phyloP scores from a whole-genome alignment of 1,284 basidiomycete genomes.

The Moniliella sp. region DNA sequence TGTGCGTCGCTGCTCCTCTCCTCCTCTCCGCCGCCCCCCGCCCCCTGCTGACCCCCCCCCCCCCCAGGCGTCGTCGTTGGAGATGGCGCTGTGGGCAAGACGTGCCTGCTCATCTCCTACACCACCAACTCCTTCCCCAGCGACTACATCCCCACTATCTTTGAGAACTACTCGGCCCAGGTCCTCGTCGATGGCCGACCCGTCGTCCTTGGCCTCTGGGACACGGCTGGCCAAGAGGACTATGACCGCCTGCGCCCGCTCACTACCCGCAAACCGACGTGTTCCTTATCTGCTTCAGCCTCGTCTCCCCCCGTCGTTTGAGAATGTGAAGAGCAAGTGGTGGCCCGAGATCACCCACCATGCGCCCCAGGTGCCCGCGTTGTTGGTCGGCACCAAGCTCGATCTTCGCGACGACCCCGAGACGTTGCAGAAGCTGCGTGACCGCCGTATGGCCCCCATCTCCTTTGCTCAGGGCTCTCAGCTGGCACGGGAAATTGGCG shows the following conservation, averaged over 20 bases:
- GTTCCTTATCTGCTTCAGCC: constrained; percentile 84
- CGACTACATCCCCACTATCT: constrained; percentile 95
- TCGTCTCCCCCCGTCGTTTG: constrained; percentile 87
- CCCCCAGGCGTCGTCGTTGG: too few relatives aligned
- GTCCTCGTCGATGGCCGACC: constrained; percentile 68
- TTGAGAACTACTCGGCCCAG: constrained; percentile 76
- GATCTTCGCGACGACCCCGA: constrained; percentile 65
- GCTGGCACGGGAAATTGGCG: constrained; percentile 74
- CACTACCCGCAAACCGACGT: constrained; percentile 87
- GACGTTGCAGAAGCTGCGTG: constrained; percentile 69
- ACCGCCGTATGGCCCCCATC: constrained; percentile 70
- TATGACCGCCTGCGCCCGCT: constrained; percentile 81
- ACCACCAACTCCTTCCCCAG: constrained; percentile 93
- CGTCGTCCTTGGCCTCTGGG: constrained; percentile 86
- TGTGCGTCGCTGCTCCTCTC: too few relatives aligned
- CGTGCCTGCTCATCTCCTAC: constrained; percentile 51
- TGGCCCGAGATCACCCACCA: constrained; percentile 92
- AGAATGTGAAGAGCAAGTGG: constrained; percentile 84
- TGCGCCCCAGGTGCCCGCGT: constrained; percentile 72
- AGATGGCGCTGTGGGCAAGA: constrained; percentile 58
- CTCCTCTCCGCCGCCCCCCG: too few relatives aligned
- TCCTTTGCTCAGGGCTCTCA: constrained; percentile 42
- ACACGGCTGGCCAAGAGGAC: constrained; percentile 93
- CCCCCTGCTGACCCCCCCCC: too few relatives aligned
- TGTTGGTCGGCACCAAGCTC: constrained; percentile 72